These are phyloP conservation scores for Mitragyna speciosa DNA, from an alignment of 257 asterid genomes.

Conservation along the genomic window DNA sequence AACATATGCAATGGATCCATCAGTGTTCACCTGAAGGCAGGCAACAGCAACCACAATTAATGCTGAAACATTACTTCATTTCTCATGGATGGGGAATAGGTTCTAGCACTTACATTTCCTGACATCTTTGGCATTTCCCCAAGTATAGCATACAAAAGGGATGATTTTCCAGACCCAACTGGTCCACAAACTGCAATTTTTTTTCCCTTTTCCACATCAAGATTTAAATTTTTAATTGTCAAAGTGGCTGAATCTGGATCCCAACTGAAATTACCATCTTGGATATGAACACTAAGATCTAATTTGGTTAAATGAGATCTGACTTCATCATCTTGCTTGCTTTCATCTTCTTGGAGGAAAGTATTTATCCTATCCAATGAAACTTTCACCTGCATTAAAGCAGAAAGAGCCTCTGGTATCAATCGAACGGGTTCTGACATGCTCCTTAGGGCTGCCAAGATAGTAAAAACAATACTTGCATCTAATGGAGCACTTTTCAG, in stretches of 20 bases:
- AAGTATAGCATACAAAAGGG: conserved; percentile 58
- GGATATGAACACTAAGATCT: conserved; percentile 29
- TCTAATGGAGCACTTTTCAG: conserved; percentile 53
- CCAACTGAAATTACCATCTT: conserved; percentile 61
- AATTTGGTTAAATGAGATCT: conserved; percentile 10
- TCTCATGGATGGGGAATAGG: too few relatives aligned
- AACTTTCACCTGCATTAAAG: conserved; percentile 66
- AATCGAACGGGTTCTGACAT: conserved; percentile 67
- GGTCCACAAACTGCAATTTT: conserved; percentile 76
- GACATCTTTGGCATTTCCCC: conserved; percentile 64
- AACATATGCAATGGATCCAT: conserved; percentile 73
- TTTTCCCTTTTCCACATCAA: conserved; percentile 47
- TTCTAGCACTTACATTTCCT: conserved; percentile 51
- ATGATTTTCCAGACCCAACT: conserved; percentile 78
- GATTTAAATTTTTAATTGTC: conserved; percentile 30
- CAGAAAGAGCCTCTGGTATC: conserved; percentile 60
- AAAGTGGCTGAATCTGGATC: conserved; percentile 34
- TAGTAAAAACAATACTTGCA: conserved; percentile 64
- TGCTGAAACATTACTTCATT: background rate
- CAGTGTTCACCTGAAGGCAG: conserved; percentile 46
- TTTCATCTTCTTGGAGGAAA: conserved; percentile 68
- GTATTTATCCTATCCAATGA: conserved; percentile 59
- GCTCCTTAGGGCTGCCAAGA: conserved; percentile 63
- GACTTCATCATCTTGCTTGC: conserved; percentile 30
- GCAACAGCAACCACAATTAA: conserved; percentile 10